Evolutionary conservation across 345 rosid genomes (phyloP).

Genomic region (Citrus glauca): DNA sequence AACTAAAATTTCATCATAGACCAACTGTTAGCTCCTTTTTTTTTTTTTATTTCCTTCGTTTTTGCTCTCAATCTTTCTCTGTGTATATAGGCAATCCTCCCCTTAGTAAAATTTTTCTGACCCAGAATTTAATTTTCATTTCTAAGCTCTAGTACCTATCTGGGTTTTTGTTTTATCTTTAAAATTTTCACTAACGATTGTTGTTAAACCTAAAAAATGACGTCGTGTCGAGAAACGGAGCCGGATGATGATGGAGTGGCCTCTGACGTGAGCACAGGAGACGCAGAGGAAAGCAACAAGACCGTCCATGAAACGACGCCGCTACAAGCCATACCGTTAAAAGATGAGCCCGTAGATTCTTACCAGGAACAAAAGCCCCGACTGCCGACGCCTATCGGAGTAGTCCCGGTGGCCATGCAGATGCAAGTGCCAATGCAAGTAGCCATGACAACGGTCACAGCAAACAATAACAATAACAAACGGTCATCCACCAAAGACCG

Average conservation of each 20-base stretch:
- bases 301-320: conserved; percentile 6
- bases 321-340: conserved; percentile 29
- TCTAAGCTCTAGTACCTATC: background rate
- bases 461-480: conserved; percentile 12
- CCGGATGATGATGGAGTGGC: conserved; percentile 27
- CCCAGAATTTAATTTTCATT: background rate
- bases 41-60: background rate
- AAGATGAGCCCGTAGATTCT: conserved; percentile 35
- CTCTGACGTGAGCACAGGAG: conserved; percentile 46
- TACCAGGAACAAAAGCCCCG: conserved; percentile 20
- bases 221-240: background rate
- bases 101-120: background rate
- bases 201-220: background rate
- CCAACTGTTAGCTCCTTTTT: background rate
- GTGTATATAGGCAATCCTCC: background rate
- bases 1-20: background rate
- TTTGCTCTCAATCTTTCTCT: background rate
- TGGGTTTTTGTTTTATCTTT: background rate
- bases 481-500: conserved; percentile 53
- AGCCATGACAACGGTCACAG: conserved; percentile 1
- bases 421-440: conserved; percentile 14
- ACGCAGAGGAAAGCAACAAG: background rate
- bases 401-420: conserved; percentile 28
- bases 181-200: background rate
- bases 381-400: conserved; percentile 5